Conservation (phyloP, 2,329 filamentous ascomycete genomes). For the Arthrocladium fulminans region DNA sequence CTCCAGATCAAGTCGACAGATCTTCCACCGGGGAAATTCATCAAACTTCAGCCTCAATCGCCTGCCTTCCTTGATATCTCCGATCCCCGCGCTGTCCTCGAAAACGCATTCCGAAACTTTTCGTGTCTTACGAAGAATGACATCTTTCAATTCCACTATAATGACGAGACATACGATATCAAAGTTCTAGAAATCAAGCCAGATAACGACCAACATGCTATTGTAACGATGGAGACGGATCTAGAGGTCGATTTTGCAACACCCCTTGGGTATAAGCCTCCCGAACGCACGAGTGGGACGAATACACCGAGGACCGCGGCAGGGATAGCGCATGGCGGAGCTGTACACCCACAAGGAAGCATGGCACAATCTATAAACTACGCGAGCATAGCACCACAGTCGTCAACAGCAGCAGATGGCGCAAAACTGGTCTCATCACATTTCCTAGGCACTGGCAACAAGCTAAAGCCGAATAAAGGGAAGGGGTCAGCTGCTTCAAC, state of each 20-base stretch:
- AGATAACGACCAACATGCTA: constrained; percentile 66
- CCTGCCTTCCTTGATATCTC: constrained; percentile 91
- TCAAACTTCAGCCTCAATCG: constrained; percentile 94
- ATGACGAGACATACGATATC: constrained; percentile 87
- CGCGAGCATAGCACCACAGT: constrained; percentile 71
- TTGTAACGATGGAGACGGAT: constrained; percentile 94
- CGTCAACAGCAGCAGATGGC: constrained; percentile 55
- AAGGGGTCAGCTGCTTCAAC: constrained; percentile 29
- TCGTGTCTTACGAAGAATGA: constrained; percentile 88
- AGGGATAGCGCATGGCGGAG: constrained; percentile 54
- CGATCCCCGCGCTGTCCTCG: constrained; percentile 92
- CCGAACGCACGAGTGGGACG: constrained; percentile 67
- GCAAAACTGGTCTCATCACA: constrained; percentile 61
- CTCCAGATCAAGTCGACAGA: constrained; percentile 93
- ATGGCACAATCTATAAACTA: constrained; percentile 99
- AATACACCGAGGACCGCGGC: constrained; percentile 65
- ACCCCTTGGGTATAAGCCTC: constrained; percentile 89
- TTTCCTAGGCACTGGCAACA: constrained; percentile 72
- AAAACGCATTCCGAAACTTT: constrained; percentile 94
- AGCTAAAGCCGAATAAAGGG: constrained; percentile 71
- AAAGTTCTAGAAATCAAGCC: constrained; percentile 92
- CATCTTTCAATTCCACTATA: constrained; percentile 93
- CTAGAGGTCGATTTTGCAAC: constrained; percentile 92
- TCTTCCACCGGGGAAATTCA: constrained; percentile 77
- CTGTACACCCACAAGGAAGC: constrained; percentile 73